These are phyloP conservation scores for Cicer judaicum DNA, from an alignment of 306 rosid species.

Conservation along the genomic window DNA sequence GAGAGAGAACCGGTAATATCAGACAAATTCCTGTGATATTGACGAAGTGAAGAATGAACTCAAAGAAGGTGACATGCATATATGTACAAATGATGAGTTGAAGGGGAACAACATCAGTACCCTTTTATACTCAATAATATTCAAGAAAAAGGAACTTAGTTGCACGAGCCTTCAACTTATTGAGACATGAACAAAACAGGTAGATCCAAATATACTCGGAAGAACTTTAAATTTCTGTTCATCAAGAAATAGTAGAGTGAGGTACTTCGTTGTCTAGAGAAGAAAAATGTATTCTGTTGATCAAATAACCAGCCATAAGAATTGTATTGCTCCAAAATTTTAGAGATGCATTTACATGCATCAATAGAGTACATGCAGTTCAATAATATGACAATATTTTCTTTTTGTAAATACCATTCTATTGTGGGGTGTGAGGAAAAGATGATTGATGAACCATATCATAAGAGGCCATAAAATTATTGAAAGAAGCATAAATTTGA, in stretches of 20 bases:
- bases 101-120: background rate
- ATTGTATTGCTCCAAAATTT: no score
- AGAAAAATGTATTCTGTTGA: background rate
- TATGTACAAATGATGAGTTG: no score
- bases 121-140: no score
- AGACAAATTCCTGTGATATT: background rate
- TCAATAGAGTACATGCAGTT: no score
- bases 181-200: background rate
- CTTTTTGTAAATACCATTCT: background rate
- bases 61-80: background rate
- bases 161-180: background rate
- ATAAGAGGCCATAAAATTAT: no score
- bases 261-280: background rate
- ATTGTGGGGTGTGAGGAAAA: background rate
- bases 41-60: no score
- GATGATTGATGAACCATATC: no score
- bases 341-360: no score
- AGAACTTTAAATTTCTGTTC: background rate
- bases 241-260: background rate
- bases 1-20: background rate
- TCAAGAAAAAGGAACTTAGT: background rate
- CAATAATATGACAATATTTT: background rate
- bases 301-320: no score
- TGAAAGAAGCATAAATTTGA: no score
- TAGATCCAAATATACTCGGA: no score